Base-by-base conservation (phyloP, 1,139 yeast genomes). In the Hanseniaspora gamundiae region DNA sequence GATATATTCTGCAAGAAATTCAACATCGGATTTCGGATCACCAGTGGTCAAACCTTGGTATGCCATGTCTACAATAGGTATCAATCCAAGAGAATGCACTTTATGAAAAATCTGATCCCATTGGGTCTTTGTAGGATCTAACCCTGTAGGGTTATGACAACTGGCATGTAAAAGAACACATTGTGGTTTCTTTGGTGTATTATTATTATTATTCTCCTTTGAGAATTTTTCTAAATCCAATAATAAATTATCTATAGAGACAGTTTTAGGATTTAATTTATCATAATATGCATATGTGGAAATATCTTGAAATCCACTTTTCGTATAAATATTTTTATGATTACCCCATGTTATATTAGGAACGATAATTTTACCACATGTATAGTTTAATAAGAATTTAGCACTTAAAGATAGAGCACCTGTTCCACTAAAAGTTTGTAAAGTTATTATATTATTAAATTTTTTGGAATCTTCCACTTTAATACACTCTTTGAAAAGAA, bases 271-370 rank as follows among this genome's bases (percentile, higher is more conserved):
- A 17, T 13, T 19, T 3, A 17, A 7, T 17, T 69, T 66, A 49
- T 65, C 54, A 51, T 69, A 70, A 57, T 78, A 74, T 57, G 77
- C 75, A 61, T 78, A 78, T 61, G 63, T 64, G 69, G 43, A 2
- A 58, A 41, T 9, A 50, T 49, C 3, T 51, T 45, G 42, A 59
- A 59, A 8, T 62, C 63, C 44, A 57, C 56, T 27, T 52, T 54
- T 28, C 47, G 48, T 41, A 59, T 57, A 19, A 8, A 88, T 80
- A 61, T 80, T 84, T 57, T 74, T 65, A 66, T 91, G 97, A 68
- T 91, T 91, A 39, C 94, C 87, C 98, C 98, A 91, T 20, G 97
- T 86, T 44, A 96, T 97, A 51, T 77, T 71, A 4, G 95, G 84
- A 43, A 88, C 66, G 68, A 86, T 87, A 44, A 87, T 67, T 30